These are phyloP conservation scores for Tephrocybe rancida DNA, from an alignment of 768 basidiomycete genomes.

Conservation along the genomic window DNA sequence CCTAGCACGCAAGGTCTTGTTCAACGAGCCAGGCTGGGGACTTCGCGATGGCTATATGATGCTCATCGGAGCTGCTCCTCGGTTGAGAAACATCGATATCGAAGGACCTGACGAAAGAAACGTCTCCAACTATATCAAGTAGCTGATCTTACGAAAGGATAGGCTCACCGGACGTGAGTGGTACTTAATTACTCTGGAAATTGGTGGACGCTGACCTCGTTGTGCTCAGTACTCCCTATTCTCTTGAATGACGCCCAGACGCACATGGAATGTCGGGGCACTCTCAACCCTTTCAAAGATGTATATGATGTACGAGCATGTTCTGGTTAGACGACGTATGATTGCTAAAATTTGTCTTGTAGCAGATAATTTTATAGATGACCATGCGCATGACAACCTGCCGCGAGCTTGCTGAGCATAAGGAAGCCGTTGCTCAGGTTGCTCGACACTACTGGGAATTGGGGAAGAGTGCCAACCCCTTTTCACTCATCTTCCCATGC, in stretches of 20 bases:
- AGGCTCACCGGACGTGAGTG: constrained; percentile 11
- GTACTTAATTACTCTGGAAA: too few relatives aligned
- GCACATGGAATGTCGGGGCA: constrained; percentile 15
- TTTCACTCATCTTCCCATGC: constrained; percentile 25
- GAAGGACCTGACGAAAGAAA: constrained; percentile 4
- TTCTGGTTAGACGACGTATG: too few relatives aligned
- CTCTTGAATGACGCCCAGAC: constrained; percentile 19
- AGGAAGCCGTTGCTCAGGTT: constrained; percentile 13
- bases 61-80: constrained; percentile 20
- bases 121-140: constrained; percentile 1
- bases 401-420: constrained; percentile 19
- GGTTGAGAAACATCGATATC: constrained; percentile 21
- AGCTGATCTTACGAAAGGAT: constrained; percentile 12
- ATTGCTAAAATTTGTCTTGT: too few relatives aligned
- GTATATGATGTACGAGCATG: constrained; percentile 16
- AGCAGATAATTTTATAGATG: constrained; percentile 23
- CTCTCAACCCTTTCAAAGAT: constrained; percentile 19
- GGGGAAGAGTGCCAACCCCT: constrained; percentile 16
- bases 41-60: constrained; percentile 26
- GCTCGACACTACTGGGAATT: constrained; percentile 12
- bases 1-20: constrained; percentile 23
- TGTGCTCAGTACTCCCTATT: constrained; percentile 14
- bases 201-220: too few relatives aligned
- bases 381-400: constrained; percentile 20
- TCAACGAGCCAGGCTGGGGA: constrained; percentile 22